Percentiles rank a stretch among this genome's conserved stretches.
Conservation (phyloP, 169 alveolate genomes). For the Pseudocohnilembus persalinus region DNA sequence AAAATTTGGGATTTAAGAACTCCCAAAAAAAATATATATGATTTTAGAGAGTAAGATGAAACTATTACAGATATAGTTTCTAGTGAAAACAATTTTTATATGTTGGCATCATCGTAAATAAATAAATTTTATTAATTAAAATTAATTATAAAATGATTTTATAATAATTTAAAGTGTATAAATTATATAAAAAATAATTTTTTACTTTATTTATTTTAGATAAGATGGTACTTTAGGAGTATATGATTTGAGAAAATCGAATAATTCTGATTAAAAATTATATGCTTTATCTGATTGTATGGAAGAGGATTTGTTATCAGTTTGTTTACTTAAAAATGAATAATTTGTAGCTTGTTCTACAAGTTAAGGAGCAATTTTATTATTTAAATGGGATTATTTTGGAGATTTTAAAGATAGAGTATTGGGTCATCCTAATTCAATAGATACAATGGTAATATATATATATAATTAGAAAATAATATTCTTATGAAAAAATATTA, state of each 20-base stretch:
- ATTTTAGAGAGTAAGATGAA: slow-evolving; percentile 57
- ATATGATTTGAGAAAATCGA: slow-evolving; percentile 53
- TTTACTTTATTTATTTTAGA: slow-evolving; percentile 38
- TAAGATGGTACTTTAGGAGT: slow-evolving; percentile 69
- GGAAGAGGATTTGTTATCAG: slow-evolving; percentile 67
- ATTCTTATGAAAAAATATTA: too few species aligned
- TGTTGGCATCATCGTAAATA: slow-evolving; percentile 13
- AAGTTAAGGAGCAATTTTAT: slow-evolving; percentile 55
- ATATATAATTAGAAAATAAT: not conserved
- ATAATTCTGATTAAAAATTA: slow-evolving; percentile 44
- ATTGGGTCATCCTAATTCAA: slow-evolving; percentile 59
- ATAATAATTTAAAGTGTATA: not conserved
- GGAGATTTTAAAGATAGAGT: slow-evolving; percentile 78
- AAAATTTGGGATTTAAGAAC: slow-evolving; percentile 70
- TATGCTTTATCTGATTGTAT: slow-evolving; percentile 67
- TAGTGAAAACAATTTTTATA: slow-evolving; percentile 11
- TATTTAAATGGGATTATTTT: slow-evolving; percentile 72
- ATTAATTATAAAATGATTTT: not conserved
- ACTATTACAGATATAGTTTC: slow-evolving; percentile 55
- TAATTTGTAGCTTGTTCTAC: slow-evolving; percentile 50
- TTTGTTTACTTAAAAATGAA: slow-evolving; percentile 51
- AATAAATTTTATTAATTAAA: not conserved
- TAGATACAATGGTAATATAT: slow-evolving; percentile 52
- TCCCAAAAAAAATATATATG: slow-evolving; percentile 42
- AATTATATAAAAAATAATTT: not conserved